Conservation (phyloP, 1,284 basidiomycete genomes). For the Leccinum cinnamomeum region DNA sequence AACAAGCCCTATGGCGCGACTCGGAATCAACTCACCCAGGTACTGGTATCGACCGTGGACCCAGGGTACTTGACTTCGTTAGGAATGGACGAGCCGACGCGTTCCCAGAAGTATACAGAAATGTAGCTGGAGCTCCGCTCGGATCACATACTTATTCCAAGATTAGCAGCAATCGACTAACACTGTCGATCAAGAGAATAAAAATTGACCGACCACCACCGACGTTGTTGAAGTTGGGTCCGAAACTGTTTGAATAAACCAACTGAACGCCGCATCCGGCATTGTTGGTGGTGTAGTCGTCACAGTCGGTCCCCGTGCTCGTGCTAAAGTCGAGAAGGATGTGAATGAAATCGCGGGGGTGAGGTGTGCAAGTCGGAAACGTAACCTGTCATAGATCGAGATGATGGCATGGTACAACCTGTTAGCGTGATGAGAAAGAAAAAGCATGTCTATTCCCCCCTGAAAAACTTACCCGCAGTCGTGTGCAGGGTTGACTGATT, state of each 20-base stretch:
- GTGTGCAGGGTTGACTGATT: conserved; percentile 69
- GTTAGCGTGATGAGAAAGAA: not conserved
- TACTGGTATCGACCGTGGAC: no score
- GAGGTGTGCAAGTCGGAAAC: conserved; percentile 4
- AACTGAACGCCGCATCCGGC: conserved; percentile 62
- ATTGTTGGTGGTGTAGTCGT: conserved; percentile 54
- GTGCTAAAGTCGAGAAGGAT: conserved; percentile 32
- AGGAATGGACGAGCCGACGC: conserved; percentile 19
- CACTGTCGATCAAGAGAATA: not conserved
- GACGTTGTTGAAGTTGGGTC: conserved; percentile 57
- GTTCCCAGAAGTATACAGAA: conserved; percentile 30
- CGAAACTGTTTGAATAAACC: conserved; percentile 49
- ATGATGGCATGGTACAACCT: conserved; percentile 62
- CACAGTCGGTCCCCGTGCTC: conserved; percentile 48
- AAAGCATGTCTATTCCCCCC: not conserved
- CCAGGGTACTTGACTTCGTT: conserved; percentile 5
- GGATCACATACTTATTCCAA: conserved; percentile 24
- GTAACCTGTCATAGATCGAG: conserved; percentile 51
- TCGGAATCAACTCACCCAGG: not conserved
- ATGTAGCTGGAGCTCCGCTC: conserved; percentile 20
- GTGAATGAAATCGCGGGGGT: not conserved
- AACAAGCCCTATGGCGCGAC: no score
- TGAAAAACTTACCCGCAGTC: conserved; percentile 23
- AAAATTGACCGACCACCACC: conserved; percentile 57
- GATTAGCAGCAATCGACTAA: not conserved